Evolutionary conservation across 176 grass and related monocot genomes (phyloP), one percentile per base, ranked within the genome.

Genomic region (Oryza brachyantha): DNA sequence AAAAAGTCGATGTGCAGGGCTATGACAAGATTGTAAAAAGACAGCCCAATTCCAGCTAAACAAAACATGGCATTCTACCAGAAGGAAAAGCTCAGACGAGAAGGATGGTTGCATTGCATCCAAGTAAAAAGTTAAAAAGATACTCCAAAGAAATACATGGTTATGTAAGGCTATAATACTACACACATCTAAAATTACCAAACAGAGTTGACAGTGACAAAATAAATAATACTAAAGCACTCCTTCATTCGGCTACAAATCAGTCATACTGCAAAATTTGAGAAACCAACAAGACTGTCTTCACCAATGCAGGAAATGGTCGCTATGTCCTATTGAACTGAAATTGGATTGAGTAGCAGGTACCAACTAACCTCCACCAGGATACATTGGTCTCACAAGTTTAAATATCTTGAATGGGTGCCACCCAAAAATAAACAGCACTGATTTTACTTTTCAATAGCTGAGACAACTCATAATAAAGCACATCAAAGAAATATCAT

Each of bases 101-200:
- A 25, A 64, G 61, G 62, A 66, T 35, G 19, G 35, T 75, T 75
- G 61, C 70, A 9, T 75, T 75, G 61, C 61, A 9, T 36, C 39
- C 45, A 82, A 32, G 31, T 32, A 32, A 4, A 32, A 38, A 74
- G 54, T 57, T 22, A 72, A 50, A 1, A n/a, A 16, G 9, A 24
- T 79, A 76, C 26, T 28, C 27, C 12, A 19, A 67, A 50, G 3
- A 16, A 78, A 79, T 11, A 9, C 36, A 5, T 29, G 10, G 35
- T 1, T 50, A 25, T 25, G 42, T 16, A 45, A 45, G 42, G 13
- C 42, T 63, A 31, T 63, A 35, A 43, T 9, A 39, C n/a, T 22
- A 1, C 24, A 1, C 24, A 42, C 13, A 28, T 17, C 6, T 64
- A 77, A 77, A 64, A 46, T 38, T 27, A 55, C 31, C 21, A 68